Evolutionary conservation across 1,284 basidiomycete genomes (phyloP), one percentile per base, ranked within the genome.

Genomic region (Rhodotorula sp.): DNA sequence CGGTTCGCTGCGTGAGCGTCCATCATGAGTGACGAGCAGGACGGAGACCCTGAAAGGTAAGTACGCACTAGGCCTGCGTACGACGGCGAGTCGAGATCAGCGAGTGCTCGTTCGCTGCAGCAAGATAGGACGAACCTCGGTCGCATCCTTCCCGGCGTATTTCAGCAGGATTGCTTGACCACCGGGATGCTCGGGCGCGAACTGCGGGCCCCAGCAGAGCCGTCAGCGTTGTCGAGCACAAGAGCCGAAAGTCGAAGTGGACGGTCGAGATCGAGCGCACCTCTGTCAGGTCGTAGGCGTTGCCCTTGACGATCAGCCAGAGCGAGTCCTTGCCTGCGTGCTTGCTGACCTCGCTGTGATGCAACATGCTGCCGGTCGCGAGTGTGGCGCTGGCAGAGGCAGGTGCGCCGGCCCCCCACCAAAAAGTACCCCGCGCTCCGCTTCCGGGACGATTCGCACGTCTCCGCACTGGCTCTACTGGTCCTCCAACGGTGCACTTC

Each of bases 111-210:
- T 49, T 17, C 21, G 14, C 48, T 8, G 17, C 2, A 9, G 46
- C 44, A 42, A 7, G 42, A 23, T 7, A 13, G 16, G 23, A 50
- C 62, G 21, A 25, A 65, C 74, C 34, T 70, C 70, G 14, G 91
- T 93, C 42, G 89, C 91, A 80, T 93, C 91, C 72, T 85, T 85
- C 23, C 92, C 91, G 12, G 88, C 91, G 77, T 92, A 90, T 77
- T 88, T 89, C 48, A 93, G 80, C 74, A 93, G 90, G 76, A 92
- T 88, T 66, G 86, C 85, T 48, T 87, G 82, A 13, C 92, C 93
- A 60, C 92, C 93, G 0, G 92, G 92, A 76, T 94, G 92, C 68
- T 88, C 70, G 34, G 79, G 77, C 27, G 86, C 56, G 78, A 68
- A 72, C 62, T 54, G 55, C 46, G 16, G 16, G 4, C 12, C n/a